phyloP scores from a whole-genome alignment of 805 yeast genomes.

The Tetrapisispora nanseiensis region DNA sequence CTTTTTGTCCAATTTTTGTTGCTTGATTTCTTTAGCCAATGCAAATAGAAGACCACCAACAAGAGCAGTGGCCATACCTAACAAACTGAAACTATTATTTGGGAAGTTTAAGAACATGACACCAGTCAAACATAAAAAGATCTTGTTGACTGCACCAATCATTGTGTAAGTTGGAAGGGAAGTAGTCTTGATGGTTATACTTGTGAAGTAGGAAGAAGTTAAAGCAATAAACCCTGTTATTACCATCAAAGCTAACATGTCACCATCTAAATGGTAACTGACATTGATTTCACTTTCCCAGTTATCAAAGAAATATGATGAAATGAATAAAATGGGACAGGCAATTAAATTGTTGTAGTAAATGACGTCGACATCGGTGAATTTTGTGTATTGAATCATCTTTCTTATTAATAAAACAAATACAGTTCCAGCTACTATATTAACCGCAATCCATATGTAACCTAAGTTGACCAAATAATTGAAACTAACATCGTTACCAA shows the following conservation, averaged over 20 bases:
- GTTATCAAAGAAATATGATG: constrained; percentile 72
- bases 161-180: constrained; percentile 93
- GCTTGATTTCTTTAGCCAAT: constrained; percentile 53
- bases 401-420: constrained; percentile 88
- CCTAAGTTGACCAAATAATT: constrained; percentile 48
- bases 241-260: constrained; percentile 62
- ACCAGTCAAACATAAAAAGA: constrained; percentile 89
- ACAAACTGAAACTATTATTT: constrained; percentile 74
- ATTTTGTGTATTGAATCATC: constrained; percentile 87
- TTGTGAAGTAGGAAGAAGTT: constrained; percentile 92
- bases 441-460: constrained; percentile 87
- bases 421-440: constrained; percentile 83
- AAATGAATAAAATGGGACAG: constrained; percentile 67
- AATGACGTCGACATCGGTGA: constrained; percentile 92
- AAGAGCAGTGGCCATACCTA: constrained; percentile 83
- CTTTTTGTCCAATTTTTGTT: constrained; percentile 45
- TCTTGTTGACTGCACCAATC: constrained; percentile 96
- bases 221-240: constrained; percentile 85
- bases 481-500: constrained; percentile 23
- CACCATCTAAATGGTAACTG: constrained; percentile 58
- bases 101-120: constrained; percentile 85
- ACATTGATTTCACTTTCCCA: constrained; percentile 70
- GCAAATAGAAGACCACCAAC: constrained; percentile 88
- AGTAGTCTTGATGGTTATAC: constrained; percentile 97
- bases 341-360: constrained; percentile 88